phyloP scores from a whole-genome alignment of 2,329 filamentous ascomycete species.

The Ophiostoma perfectum region DNA sequence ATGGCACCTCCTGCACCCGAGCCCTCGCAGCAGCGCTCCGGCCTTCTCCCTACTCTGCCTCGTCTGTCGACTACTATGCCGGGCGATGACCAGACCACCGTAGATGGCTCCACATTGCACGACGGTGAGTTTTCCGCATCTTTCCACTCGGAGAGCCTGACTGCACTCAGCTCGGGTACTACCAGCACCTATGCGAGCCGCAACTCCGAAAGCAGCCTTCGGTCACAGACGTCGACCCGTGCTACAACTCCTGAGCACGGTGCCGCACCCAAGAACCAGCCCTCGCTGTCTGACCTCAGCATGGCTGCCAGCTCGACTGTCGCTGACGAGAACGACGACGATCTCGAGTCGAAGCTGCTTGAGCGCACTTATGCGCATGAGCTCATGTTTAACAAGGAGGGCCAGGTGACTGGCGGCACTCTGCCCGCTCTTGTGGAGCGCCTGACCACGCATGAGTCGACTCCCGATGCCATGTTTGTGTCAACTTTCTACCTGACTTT shows the following conservation, averaged over 20 bases:
- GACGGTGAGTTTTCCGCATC: conserved; percentile 48
- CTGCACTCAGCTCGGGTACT: conserved; percentile 70
- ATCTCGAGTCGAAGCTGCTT: conserved; percentile 77
- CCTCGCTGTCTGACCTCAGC: conserved; percentile 64
- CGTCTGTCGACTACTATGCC: conserved; percentile 50
- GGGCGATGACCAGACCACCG: conserved; percentile 42
- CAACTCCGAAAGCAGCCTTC: conserved; percentile 72
- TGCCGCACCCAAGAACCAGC: conserved; percentile 50
- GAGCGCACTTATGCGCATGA: conserved; percentile 90
- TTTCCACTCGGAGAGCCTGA: conserved; percentile 62
- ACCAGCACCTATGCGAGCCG: conserved; percentile 73
- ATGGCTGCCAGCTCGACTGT: conserved; percentile 57
- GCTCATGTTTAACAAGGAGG: conserved; percentile 87
- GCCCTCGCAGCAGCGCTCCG: background rate
- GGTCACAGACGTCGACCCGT: conserved; percentile 78
- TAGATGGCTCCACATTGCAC: conserved; percentile 27
- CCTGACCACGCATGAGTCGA: conserved; percentile 86
- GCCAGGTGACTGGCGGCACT: conserved; percentile 87
- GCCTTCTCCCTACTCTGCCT: conserved; percentile 49
- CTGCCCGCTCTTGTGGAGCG: conserved; percentile 88
- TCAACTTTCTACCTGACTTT: conserved; percentile 96
- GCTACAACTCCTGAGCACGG: conserved; percentile 76
- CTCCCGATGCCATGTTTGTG: conserved; percentile 85
- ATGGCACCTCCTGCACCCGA: conserved; percentile 12
- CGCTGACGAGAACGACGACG: conserved; percentile 64